Base-by-base conservation (phyloP, 2,329 filamentous ascomycete genomes). In the Trichoderma asperellum region DNA sequence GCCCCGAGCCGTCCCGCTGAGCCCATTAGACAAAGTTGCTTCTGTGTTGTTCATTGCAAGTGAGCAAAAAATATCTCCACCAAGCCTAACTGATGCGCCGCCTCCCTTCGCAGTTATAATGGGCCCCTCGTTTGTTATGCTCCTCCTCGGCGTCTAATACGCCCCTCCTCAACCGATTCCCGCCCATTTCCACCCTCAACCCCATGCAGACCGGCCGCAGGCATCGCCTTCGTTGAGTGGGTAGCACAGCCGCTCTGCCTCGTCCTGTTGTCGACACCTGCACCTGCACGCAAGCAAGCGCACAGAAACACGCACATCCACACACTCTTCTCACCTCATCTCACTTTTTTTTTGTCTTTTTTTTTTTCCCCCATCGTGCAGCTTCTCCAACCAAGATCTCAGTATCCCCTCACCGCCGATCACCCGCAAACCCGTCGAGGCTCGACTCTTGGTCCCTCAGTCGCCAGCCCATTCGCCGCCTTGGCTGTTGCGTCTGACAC, bases 391-490 rank as follows among this genome's bases (percentile, higher is more conserved):
- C 60, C 32, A 60, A 55, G 68, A 69, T 63, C 66, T 49, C 34
- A 62, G 64, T 34, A 40, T 59, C 69, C 60, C 59, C 65, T 70
- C 69, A 70, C 69, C 69, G 69, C 66, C 59, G 69, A 70, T 70
- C 69, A 52, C 65, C 55, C 69, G 65, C 67, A 68, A 35, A 58
- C 32, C 59, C 69, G 65, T 70, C 66, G 37, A 55, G 56, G 63
- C 56, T 49, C 56, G 49, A 35, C n/a, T 53, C 40, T 47, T n/a
- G 40, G 6, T 24, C 37, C 16, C 57, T 65, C 40, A 47, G n/a
- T 53, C 47, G 14, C 21, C 52, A 56, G 29, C 61, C 47, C 61
- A 34, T 64, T 66, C 61, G 53, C 35, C 63, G 56, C 27, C 63
- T 57, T 34, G 27, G 34, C 43, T 37, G 7, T 34, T 47, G 53